A percentile compares a stretch with the other conserved stretches of the same genome.
phyloP scores from a whole-genome alignment of 306 rosid species.

The Echinosophora koreensis region DNA sequence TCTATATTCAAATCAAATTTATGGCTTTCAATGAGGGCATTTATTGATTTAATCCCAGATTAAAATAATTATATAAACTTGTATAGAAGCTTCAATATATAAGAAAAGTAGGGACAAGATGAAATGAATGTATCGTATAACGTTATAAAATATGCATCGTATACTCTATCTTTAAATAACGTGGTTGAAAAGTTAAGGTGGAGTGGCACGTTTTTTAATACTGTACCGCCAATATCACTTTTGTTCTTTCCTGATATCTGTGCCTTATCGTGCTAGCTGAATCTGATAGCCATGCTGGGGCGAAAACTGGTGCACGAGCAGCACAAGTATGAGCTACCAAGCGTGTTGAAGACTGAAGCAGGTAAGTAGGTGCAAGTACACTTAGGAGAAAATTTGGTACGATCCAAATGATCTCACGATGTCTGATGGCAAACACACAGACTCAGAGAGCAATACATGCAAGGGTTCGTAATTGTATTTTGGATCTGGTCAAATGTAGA shows the following conservation, averaged over 20 bases:
- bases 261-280: slow-evolving; percentile 12
- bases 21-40: too few species aligned
- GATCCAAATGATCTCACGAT: slow-evolving; percentile 16
- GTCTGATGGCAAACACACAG: not conserved
- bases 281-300: not conserved
- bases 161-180: too few species aligned
- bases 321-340: not conserved
- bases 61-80: not conserved
- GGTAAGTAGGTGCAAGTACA: not conserved
- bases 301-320: not conserved
- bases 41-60: not conserved
- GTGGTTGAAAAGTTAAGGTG: not conserved
- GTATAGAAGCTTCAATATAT: not conserved
- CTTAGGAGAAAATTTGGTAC: not conserved
- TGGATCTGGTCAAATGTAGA: too few species aligned
- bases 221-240: not conserved
- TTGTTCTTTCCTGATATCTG: slow-evolving; percentile 13
- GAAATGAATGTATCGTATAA: too few species aligned
- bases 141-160: too few species aligned
- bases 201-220: slow-evolving; percentile 28
- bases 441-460: slow-evolving; percentile 23
- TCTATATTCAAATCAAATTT: not conserved
- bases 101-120: not conserved
- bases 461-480: too few species aligned
- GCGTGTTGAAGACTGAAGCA: not conserved